Evolutionary conservation across 345 rosid species (phyloP).

Genomic region (Bruguiera parviflora): DNA sequence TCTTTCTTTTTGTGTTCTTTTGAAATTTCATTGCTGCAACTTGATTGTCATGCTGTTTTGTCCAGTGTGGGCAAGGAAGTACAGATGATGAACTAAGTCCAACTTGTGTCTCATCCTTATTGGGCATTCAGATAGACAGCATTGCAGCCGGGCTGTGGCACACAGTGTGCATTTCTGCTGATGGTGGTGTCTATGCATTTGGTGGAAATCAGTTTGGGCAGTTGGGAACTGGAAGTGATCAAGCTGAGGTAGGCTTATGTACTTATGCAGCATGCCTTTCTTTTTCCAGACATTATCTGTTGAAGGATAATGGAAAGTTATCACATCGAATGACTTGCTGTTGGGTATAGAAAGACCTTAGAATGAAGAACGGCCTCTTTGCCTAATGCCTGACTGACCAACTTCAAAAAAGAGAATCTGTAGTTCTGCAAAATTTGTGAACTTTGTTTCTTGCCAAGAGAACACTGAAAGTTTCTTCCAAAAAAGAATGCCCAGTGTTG

Average conservation of each 20-base stretch:
- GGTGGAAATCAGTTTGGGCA: slow-evolving; percentile 99
- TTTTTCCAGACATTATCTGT: neutral
- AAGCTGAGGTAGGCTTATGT: slow-evolving; percentile 69
- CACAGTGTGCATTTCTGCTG: slow-evolving; percentile 76
- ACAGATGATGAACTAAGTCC: slow-evolving; percentile 92
- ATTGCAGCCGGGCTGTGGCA: slow-evolving; percentile 98
- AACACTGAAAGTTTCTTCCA: no score
- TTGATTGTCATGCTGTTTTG: slow-evolving; percentile 21
- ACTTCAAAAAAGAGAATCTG: no score
- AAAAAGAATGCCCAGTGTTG: no score
- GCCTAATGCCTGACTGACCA: no score
- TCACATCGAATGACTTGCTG: no score
- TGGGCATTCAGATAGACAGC: slow-evolving; percentile 71
- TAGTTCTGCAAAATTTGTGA: no score
- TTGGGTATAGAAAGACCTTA: no score
- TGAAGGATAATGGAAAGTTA: no score
- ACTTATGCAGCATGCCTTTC: neutral
- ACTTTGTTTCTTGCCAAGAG: no score
- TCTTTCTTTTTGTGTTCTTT: neutral
- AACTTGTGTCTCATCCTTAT: slow-evolving; percentile 73
- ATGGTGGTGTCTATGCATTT: slow-evolving; percentile 86
- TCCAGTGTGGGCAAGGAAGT: slow-evolving; percentile 97
- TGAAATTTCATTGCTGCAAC: slow-evolving; percentile 11
- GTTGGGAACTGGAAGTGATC: slow-evolving; percentile 94
- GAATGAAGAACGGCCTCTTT: no score